A percentile compares a stretch with the other conserved stretches of the same genome.
Evolutionary conservation across 805 yeast genomes (phyloP).

Genomic region (Yamadazyma endophytica): DNA sequence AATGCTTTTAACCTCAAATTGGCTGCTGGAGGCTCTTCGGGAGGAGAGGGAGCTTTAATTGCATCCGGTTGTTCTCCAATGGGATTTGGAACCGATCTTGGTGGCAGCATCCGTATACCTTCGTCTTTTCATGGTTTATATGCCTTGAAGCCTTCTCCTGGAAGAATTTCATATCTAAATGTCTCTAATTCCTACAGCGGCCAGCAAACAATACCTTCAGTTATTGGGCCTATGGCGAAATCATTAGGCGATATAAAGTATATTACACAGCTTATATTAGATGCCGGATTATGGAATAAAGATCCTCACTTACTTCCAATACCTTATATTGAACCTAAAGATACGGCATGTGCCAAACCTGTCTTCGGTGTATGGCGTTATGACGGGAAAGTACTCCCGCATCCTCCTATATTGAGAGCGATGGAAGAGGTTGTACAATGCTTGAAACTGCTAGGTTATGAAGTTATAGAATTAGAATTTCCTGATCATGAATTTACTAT

Average conservation of each 20-base stretch:
- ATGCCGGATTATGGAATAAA: slow-evolving; percentile 49
- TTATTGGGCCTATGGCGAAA: slow-evolving; percentile 35
- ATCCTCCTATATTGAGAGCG: slow-evolving; percentile 24
- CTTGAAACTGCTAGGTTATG: slow-evolving; percentile 38
- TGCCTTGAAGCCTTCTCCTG: slow-evolving; percentile 18
- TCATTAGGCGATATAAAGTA: slow-evolving; percentile 36
- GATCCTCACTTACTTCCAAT: slow-evolving; percentile 35
- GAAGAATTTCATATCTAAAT: slow-evolving; percentile 15
- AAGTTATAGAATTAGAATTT: slow-evolving; percentile 45
- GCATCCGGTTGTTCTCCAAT: slow-evolving; percentile 16
- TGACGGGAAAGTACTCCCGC: slow-evolving; percentile 9
- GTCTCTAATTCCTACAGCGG: slow-evolving; percentile 18
- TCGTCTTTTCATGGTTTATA: slow-evolving; percentile 18
- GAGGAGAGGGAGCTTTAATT: slow-evolving; percentile 22
- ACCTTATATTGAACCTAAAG: slow-evolving; percentile 36
- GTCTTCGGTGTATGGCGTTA: slow-evolving; percentile 3
- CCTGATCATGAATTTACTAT: slow-evolving; percentile 34
- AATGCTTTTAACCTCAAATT: slow-evolving; percentile 16
- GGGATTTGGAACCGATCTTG: slow-evolving; percentile 24
- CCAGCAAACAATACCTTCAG: slow-evolving; percentile 18
- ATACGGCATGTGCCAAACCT: not conserved
- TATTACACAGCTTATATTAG: slow-evolving; percentile 42
- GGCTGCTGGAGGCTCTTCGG: slow-evolving; percentile 21
- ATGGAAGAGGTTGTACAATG: slow-evolving; percentile 23
- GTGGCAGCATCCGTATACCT: slow-evolving; percentile 21